Evolutionary conservation across 768 basidiomycete genomes (phyloP), one percentile per base, ranked within the genome.

Genomic region (Gautieria morchelliformis): DNA sequence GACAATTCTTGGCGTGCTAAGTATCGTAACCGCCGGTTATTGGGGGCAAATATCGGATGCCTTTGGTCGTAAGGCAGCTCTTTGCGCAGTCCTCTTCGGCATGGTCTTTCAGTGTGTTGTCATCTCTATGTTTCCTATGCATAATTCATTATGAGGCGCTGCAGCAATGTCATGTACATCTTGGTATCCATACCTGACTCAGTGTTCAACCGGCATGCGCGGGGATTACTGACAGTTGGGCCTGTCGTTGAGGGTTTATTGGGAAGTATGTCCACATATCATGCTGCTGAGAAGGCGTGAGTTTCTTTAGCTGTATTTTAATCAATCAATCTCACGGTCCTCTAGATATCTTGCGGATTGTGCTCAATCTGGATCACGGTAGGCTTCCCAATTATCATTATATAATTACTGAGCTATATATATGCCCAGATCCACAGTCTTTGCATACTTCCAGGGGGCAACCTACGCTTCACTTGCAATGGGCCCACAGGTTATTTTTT

Each of bases 21-120:
- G 88, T 52, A 88, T 89, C 1, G 71, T 90, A 48, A 89, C 87
- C 3, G 89, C 90, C 0, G 89, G 87, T 0, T 89, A 85, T 71
- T 96, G 93, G 93, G 89, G 89, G 53, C 78, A 82, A 47, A 78
- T 84, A 39, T 84, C 88, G 8, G 92, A 94, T 67, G 70, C 75
- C 9, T 72, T 83, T 61, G 93, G 93, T 11, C 78, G 93, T 35
- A 92, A 85, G 52, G 78, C 78, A 22, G 80, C 93, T 44, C 79
- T 94, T 56, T 78, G 80, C 1, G 68, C 82, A 11, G 78, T 84
- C 37, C 74, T 87, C 6, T 60, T 83, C 20, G 91, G 93, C 14
- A 76, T 91, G 2, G 74, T 89, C 57, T 69, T 81, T 61, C 87
- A 85, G 92, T 91, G 64, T 58, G 82, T 72, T 57, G 46, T 19